These are phyloP conservation scores for Cercospora sesami DNA, from an alignment of 2,329 filamentous ascomycete species.

Conservation along the genomic window DNA sequence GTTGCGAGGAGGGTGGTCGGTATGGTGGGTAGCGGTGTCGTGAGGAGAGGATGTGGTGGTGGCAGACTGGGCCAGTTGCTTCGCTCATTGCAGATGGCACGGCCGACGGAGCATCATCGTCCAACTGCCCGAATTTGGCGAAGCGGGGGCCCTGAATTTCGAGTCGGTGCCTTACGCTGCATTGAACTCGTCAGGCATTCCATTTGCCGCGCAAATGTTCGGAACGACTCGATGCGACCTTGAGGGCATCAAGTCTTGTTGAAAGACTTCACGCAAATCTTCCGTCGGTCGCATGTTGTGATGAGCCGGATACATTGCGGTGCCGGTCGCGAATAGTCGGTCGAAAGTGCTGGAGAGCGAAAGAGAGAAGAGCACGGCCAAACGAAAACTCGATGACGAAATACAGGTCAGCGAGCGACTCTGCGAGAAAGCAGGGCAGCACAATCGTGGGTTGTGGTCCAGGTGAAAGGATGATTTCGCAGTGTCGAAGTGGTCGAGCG, in stretches of 20 bases:
- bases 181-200: background rate
- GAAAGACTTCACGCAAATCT: background rate
- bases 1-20: background rate
- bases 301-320: background rate
- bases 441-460: background rate
- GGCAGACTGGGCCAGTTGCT: background rate
- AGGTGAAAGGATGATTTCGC: background rate
- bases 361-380: background rate
- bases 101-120: slow-evolving; percentile 6
- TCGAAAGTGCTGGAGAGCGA: background rate
- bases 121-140: slow-evolving; percentile 4
- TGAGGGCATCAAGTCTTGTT: background rate
- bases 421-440: background rate
- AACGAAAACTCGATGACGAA: slow-evolving; percentile 2
- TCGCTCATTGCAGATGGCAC: background rate
- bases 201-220: background rate
- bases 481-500: background rate
- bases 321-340: background rate
- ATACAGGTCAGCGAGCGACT: background rate
- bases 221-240: background rate
- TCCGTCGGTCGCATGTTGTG: background rate
- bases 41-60: background rate
- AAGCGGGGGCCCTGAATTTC: slow-evolving; percentile 7
- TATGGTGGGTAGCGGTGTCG: background rate
- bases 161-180: background rate